Base-by-base conservation (phyloP, 2,329 filamentous ascomycete species). In the Fusarium sacchari region DNA sequence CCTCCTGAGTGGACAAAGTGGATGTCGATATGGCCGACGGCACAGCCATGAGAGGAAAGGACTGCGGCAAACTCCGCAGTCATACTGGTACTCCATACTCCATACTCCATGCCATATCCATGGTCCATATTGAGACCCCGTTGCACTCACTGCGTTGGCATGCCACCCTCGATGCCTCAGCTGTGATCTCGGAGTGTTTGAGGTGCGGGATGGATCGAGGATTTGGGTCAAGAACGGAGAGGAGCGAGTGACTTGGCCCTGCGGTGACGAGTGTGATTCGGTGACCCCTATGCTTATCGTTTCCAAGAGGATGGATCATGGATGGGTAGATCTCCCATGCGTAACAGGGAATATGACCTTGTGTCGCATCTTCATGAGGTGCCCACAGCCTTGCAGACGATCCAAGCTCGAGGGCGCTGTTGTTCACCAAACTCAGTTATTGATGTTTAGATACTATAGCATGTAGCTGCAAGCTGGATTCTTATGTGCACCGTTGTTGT, bases 251-350 rank as follows among this genome's bases (percentile, higher is more conserved):
- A 52, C 57, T 44, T 67, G 59, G 46, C 40, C 64, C 43, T 52
- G 60, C 55, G 60, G 67, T 68, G 66, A 53, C 49, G 44, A 68
- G 60, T 58, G 58, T 55, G 42, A 43, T 30, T 36, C 24, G 34
- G 52, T 60, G 44, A 53, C 66, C 65, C 61, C 66, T 59, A 49
- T 60, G 39, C 52, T 37, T 53, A 50, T 64, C 24, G 50, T 70
- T 52, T 71, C 62, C 73, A 67, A 50, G 69, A 76, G 75, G 56
- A 76, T 77, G 75, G 73, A 73, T 60, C 55, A 58, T 49, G 40
- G 55, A 49, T 36, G 24, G 34, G 62, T 76, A 75, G 75, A 77
- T 76, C 71, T 71, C 64, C 76, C 74, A 77, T 76, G 69, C 73
- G 67, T 71, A 70, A 58, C 73, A 75, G 66, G 75, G 75, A 67